Conservation (phyloP, 352 stramenopile species). For the Blastocystis sp. region DNA sequence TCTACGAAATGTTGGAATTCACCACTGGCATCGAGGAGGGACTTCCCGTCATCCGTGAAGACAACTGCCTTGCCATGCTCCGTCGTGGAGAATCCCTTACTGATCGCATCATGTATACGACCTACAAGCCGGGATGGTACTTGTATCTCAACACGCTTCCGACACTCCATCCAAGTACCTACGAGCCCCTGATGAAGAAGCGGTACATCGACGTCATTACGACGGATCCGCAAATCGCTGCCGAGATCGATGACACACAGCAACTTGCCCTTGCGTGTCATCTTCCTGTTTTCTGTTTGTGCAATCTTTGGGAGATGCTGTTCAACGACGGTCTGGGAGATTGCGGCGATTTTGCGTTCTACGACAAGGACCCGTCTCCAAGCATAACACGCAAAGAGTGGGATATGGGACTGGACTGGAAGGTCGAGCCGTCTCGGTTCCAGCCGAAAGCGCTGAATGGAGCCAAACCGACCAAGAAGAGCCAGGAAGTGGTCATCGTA, state of each 20-base stretch:
- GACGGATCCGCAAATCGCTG: neutral
- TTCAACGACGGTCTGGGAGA: neutral
- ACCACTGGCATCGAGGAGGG: neutral
- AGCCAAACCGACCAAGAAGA: no score
- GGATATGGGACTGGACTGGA: no score
- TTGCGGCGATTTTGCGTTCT: neutral
- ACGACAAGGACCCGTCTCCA: no score
- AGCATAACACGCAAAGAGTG: no score
- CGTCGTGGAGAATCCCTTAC: neutral
- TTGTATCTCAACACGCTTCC: neutral
- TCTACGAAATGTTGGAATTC: neutral
- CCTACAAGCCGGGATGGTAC: neutral
- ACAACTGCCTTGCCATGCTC: neutral
- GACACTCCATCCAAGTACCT: neutral
- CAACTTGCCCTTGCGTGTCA: neutral
- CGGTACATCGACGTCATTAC: neutral
- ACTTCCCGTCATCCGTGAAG: no score
- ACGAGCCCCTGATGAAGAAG: no score
- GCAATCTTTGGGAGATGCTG: no score
- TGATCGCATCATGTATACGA: conserved; percentile 9
- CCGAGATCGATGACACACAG: neutral
- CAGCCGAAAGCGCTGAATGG: no score
- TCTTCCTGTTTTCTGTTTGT: no score
- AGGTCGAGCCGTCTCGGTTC: no score
- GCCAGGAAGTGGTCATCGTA: neutral